A percentile compares a stretch with the other conserved stretches of the same genome.
Conservation (phyloP, 495 filamentous ascomycete genomes). For the Tetracladium setigerum region DNA sequence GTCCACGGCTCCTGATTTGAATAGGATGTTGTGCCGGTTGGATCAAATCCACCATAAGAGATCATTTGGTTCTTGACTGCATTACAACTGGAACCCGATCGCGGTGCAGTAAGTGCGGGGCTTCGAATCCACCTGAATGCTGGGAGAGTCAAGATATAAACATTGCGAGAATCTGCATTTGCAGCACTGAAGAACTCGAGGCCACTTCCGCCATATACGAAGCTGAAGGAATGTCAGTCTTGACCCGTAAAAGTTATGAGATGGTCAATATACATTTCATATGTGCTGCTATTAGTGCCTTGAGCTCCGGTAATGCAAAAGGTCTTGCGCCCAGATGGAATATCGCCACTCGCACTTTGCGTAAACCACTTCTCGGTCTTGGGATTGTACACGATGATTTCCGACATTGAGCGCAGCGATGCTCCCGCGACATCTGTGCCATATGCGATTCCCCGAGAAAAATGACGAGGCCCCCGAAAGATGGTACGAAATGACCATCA, state of each 20-base stretch:
- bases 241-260: neutral
- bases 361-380: neutral
- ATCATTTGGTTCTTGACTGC: constrained; percentile 5
- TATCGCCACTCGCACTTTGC: neutral
- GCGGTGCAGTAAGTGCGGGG: neutral
- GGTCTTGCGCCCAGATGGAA: neutral
- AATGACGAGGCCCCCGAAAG: neutral
- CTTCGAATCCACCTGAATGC: constrained; percentile 1
- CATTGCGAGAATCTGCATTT: neutral
- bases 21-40: constrained; percentile 14
- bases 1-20: constrained; percentile 33
- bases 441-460: neutral
- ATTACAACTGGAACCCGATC: constrained; percentile 3
- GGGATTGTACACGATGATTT: constrained; percentile 2
- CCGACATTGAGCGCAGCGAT: neutral
- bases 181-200: neutral
- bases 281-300: neutral
- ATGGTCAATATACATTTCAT: neutral
- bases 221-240: constrained; percentile 4
- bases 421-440: neutral
- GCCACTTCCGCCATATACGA: constrained; percentile 3
- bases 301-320: neutral
- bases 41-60: neutral
- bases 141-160: constrained; percentile 7
- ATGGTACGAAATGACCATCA: neutral